These are phyloP conservation scores for Eudorina sp. DNA, from an alignment of 139 green algal species.

Conservation along the genomic window DNA sequence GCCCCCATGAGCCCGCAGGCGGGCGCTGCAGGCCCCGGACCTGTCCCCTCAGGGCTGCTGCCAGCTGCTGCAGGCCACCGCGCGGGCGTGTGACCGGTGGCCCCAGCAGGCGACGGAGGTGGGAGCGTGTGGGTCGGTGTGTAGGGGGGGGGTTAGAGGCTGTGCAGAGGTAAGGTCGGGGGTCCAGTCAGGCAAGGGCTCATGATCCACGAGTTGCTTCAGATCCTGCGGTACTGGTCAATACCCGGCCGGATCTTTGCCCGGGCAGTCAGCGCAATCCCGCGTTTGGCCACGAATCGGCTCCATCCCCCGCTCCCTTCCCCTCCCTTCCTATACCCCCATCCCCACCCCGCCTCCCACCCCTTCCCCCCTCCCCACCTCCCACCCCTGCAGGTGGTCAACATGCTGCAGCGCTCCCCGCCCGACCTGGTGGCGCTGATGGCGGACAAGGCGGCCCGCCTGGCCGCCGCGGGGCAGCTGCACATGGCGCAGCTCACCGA, in stretches of 20 bases:
- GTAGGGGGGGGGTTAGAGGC: neutral
- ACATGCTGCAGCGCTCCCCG: neutral
- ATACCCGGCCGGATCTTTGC: too few relatives aligned
- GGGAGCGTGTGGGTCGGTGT: neutral
- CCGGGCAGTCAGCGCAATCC: neutral
- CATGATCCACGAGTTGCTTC: too few relatives aligned
- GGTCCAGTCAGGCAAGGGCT: neutral
- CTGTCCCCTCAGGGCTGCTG: neutral
- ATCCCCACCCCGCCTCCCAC: neutral
- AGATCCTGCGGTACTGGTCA: too few relatives aligned
- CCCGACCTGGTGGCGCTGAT: neutral
- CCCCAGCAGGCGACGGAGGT: neutral
- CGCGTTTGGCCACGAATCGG: neutral
- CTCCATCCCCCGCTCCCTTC: neutral
- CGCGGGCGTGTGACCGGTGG: neutral
- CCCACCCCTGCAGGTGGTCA: neutral
- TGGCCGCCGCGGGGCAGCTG: neutral
- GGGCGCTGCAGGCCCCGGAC: neutral
- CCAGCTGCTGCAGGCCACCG: neutral
- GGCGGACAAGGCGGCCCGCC: neutral
- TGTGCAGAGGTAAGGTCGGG: neutral
- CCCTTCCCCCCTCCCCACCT: neutral
- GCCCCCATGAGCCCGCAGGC: neutral
- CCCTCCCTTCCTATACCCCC: too few relatives aligned
- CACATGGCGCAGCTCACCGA: neutral